Conservation (phyloP, 106 monocot species). For the Posidonia australis region DNA sequence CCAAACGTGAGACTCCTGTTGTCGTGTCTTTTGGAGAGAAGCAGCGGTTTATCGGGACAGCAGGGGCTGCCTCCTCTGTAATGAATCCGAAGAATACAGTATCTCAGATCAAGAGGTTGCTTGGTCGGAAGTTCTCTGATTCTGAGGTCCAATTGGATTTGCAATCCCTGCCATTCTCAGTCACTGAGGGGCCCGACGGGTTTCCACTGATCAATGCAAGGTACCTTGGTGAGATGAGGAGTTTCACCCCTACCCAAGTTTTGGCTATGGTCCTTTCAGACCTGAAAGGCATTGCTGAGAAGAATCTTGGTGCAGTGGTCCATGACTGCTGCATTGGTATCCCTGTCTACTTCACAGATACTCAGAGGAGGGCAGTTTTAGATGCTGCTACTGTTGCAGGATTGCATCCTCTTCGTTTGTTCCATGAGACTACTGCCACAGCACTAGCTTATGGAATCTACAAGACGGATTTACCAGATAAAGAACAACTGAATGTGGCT, state of each 20-base stretch:
- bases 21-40: slow-evolving; percentile 70
- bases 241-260: slow-evolving; percentile 73
- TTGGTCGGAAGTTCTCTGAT: slow-evolving; percentile 57
- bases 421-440: slow-evolving; percentile 82
- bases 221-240: slow-evolving; percentile 51
- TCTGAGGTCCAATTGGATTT: slow-evolving; percentile 56
- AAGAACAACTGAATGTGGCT: slow-evolving; percentile 49
- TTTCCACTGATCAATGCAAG: slow-evolving; percentile 51
- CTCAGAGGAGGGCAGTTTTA: slow-evolving; percentile 58
- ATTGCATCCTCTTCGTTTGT: slow-evolving; percentile 51
- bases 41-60: slow-evolving; percentile 69
- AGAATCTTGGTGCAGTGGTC: slow-evolving; percentile 46
- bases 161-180: slow-evolving; percentile 39
- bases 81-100: slow-evolving; percentile 74
- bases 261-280: slow-evolving; percentile 68
- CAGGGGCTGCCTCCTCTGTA: slow-evolving; percentile 50
- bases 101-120: slow-evolving; percentile 74
- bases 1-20: slow-evolving; percentile 83
- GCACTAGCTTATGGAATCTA: slow-evolving; percentile 63
- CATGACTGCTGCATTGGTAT: slow-evolving; percentile 78
- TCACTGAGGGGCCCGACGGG: slow-evolving; percentile 62
- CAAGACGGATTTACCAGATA: slow-evolving; percentile 72
- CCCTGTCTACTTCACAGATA: slow-evolving; percentile 70
- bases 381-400: slow-evolving; percentile 75
- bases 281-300: slow-evolving; percentile 68